These are phyloP conservation scores for Gnaphalium uliginosum DNA, from an alignment of 129 eudicot genomes.

Conservation along the genomic window DNA sequence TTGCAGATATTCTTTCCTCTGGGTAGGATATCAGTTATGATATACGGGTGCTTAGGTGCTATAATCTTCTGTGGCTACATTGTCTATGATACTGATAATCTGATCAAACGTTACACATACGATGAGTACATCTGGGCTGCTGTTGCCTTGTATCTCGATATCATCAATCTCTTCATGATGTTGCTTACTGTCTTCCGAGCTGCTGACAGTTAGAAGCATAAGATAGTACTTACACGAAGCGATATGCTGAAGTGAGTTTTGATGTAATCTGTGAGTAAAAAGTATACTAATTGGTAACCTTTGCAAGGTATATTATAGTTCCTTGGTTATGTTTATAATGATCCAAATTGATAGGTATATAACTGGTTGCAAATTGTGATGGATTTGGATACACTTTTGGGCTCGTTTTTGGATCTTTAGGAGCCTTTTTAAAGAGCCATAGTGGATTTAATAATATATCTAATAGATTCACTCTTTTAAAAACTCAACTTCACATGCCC, in stretches of 20 bases:
- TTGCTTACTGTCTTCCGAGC: conserved; percentile 55
- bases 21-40: conserved; percentile 56
- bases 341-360: too few species aligned
- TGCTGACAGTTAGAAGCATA: conserved; percentile 44
- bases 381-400: too few species aligned
- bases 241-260: background rate
- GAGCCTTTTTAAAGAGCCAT: too few species aligned
- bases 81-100: conserved; percentile 66
- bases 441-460: too few species aligned
- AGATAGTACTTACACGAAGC: background rate
- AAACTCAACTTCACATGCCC: conserved; percentile 8
- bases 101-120: conserved; percentile 63
- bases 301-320: background rate
- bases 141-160: conserved; percentile 52
- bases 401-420: too few species aligned
- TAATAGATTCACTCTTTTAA: too few species aligned
- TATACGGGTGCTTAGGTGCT: conserved; percentile 62
- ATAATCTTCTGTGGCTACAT: conserved; percentile 74
- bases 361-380: too few species aligned
- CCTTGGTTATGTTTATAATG: too few species aligned
- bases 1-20: conserved; percentile 65
- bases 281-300: background rate
- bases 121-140: conserved; percentile 86
- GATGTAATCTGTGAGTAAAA: background rate
- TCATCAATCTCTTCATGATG: conserved; percentile 62